Base-by-base conservation (phyloP, 495 filamentous ascomycete genomes). In the Aspergillus coremiiformis region DNA sequence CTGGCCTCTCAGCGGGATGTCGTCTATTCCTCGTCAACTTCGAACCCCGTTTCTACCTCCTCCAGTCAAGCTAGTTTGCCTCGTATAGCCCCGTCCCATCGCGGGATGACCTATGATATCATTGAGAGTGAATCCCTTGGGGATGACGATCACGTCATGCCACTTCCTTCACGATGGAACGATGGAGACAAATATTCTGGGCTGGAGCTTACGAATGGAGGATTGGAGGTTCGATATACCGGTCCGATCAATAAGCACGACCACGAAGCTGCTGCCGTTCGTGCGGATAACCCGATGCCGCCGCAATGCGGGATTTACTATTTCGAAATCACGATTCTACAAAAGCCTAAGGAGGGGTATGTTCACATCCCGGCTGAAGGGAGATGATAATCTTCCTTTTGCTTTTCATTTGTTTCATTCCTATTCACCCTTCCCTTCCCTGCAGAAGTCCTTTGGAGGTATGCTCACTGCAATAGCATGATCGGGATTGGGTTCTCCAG, bases 301-400 rank as follows among this genome's bases (percentile, higher is more conserved):
- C 77, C 83, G 42, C 83, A 94, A 66, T 90, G 86, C 58, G 93
- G 93, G 0, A 85, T 98, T 49, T 97, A 96, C 68, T 99, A 99
- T 66, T 99, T 86, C 67, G 93, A 99, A 73, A 82, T 95, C 10
- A 86, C 82, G n/a, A 82, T 99, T 47, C 66, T 91, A 39, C 84
- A 86, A 3, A 87, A 85, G 59, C 86, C 85, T 56, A 86, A 88
- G 69, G 92, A 96, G 60, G 89, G 90, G 90, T 94, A 78, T 52
- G 87, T 77, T 26, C 32, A 5, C 15, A 19, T 23, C 4, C 4
- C 4, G 14, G 2, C 12, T 5, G 5, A 12, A 5, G 14, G 32
- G 12, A n/a, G 32, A 35, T 37, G 32, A 11, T 29, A 5, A 3
- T 10, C 27, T 17, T 20, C 24, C 6, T 23, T 20, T 32, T 22